These are phyloP conservation scores for Colletotrichum agaves DNA, from an alignment of 2,329 filamentous ascomycete genomes.

Conservation along the genomic window DNA sequence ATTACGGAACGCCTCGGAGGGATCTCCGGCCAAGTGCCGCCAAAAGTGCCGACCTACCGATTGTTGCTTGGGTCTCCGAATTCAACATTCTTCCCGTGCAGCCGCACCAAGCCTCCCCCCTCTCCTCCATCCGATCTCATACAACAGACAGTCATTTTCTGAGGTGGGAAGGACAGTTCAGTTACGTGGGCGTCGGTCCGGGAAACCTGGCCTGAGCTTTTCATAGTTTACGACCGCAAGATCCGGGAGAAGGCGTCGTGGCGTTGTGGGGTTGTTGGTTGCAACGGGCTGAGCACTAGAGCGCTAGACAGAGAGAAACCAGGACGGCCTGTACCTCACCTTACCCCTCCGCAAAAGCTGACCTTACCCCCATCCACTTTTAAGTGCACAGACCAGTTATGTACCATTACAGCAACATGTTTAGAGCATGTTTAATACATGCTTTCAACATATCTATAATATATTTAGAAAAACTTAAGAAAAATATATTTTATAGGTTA, in stretches of 20 bases:
- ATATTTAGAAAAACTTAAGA: no score
- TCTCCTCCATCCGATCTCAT: slow-evolving; percentile 31
- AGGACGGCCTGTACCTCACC: no score
- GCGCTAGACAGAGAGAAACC: background rate
- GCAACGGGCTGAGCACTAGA: background rate
- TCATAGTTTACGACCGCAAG: no score
- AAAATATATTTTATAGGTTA: no score
- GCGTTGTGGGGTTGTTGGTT: slow-evolving; percentile 11
- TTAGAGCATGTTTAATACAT: no score
- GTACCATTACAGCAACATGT: no score
- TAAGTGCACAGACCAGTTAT: no score
- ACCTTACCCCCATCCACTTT: no score
- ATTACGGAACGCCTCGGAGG: background rate
- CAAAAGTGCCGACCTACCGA: slow-evolving; percentile 21
- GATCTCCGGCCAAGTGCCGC: slow-evolving; percentile 25
- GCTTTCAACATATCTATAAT: no score
- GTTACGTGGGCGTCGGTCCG: background rate
- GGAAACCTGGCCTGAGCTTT: background rate
- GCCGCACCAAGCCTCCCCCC: background rate
- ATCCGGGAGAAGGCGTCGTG: background rate
- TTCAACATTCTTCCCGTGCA: background rate
- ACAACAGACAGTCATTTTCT: slow-evolving; percentile 22
- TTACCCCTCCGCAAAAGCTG: no score
- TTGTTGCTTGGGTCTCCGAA: background rate
- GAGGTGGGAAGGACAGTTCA: background rate